Base-by-base conservation (phyloP, 2,329 filamentous ascomycete species). In the Colletotrichum endophyticum region DNA sequence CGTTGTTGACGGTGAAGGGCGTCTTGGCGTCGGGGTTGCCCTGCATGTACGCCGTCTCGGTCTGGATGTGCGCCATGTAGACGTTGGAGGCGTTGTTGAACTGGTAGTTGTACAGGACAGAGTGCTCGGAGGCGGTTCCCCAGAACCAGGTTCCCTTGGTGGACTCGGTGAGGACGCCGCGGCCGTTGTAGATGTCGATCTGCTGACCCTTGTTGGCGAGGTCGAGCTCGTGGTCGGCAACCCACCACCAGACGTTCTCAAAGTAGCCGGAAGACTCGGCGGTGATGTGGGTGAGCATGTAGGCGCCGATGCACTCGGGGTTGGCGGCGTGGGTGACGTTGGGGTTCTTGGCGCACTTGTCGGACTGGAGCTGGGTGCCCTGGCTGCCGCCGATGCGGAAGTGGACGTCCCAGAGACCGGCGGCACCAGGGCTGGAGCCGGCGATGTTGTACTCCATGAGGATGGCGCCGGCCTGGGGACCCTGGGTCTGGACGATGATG, bases 341-440 rank as follows among this genome's bases (percentile, higher is more conserved):
- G 57, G 94, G 94, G 78, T 93, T 94, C 90, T 98, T 98, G 84
- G 91, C 85, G 87, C 96, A 98, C 72, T 89, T 93, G 84, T 95
- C 90, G 22, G 93, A 94, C 85, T 98, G 95, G 19, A 99, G 91
- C 79, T 95, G 86, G 32, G 96, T 98, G 76, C 96, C 96, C 6
- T 94, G 93, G 71, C 94, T 93, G 59, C 97, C 97, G 80, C 96
- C 96, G 80, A 99, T 92, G 82, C 97, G 95, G 87, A 97, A 94
- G 88, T 99, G 97, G n/a, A 96, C 93, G 81, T 99, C 97, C 95
- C 96, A 99, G 86, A 98, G 93, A 78, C 92, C 96, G 25, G 93
- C 93, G 2, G 92, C 91, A 63, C 95, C 95, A 74, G 93, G 90
- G 72, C 85, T 88, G 79, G 90, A 84, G 44, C 92, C 93, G 59